phyloP scores from a whole-genome alignment of 495 filamentous ascomycete species.

The Penicillium arizonense region DNA sequence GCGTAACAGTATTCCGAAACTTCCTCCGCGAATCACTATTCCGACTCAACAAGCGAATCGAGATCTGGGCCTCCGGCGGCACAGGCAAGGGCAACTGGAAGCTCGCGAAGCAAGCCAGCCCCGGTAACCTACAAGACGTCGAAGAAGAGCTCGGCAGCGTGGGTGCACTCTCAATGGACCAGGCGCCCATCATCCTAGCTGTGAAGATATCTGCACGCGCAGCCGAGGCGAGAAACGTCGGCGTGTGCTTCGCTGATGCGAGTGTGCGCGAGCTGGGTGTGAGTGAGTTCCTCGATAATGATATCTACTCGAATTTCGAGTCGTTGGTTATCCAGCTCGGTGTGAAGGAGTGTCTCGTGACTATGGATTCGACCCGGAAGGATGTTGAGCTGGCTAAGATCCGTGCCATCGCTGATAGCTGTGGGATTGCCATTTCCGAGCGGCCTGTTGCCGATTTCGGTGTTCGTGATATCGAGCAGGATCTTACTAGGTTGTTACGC shows the following conservation, averaged over 20 bases:
- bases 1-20: constrained; percentile 88
- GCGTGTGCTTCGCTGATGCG: constrained; percentile 97
- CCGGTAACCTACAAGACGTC: constrained; percentile 94
- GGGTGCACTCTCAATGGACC: constrained; percentile 64
- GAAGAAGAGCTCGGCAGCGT: constrained; percentile 85
- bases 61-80: constrained; percentile 75
- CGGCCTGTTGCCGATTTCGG: constrained; percentile 74
- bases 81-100: constrained; percentile 83
- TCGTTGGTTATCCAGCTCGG: constrained; percentile 93
- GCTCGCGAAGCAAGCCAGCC: constrained; percentile 83
- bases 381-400: constrained; percentile 90
- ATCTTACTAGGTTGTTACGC: constrained; percentile 79
- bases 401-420: constrained; percentile 82
- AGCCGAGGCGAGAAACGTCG: constrained; percentile 79
- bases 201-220: constrained; percentile 90
- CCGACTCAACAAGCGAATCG: constrained; percentile 82
- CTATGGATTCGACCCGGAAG: constrained; percentile 71
- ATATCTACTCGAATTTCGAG: constrained; percentile 97
- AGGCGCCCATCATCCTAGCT: constrained; percentile 88
- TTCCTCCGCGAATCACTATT: constrained; percentile 95
- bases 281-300: constrained; percentile 97
- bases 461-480: constrained; percentile 93
- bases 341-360: constrained; percentile 88
- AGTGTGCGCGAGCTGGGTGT: constrained; percentile 94
- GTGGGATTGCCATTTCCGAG: constrained; percentile 85